Base-by-base conservation (phyloP, 768 basidiomycete species). In the Boletus subparvulus region DNA sequence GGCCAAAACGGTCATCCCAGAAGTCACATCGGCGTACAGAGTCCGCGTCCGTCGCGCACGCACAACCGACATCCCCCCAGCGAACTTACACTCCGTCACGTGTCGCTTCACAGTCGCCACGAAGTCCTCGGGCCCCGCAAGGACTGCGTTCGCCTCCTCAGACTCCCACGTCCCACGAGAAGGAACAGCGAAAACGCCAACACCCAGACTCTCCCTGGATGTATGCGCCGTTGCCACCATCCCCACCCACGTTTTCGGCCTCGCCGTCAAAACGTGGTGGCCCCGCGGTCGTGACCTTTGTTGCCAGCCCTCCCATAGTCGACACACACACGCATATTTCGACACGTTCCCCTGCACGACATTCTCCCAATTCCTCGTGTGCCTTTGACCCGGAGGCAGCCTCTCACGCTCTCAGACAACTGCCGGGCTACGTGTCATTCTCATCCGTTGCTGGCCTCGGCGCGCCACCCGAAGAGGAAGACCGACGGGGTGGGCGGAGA, bases 381-480 rank as follows among this genome's bases (percentile, higher is more conserved):
- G 61, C 74, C 4, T 89, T 89, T 75, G 84, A 89, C 63, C 84
- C 81, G 12, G 80, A 82, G 40, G 79, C 77, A 21, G 87, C 87
- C 7, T 79, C 79, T n/a, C 80, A 78, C 33, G 78, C 80, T 53
- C 81, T 85, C 59, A 77, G 75, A 26, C 70, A 77, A 35, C 79
- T 83, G 32, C 76, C 82, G 16, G 87, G 87, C 2, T 88, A 88
- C 60, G 83, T 88, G 36, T 82, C 80, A n/a, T 88, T 88, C 54
- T 78, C 83, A 40, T 80, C 77, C 47, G 79, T 88, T 11, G 85
- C 85, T 71, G 87, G 87, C 24, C 75, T 88, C 9, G 87, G 87
- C 1, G 76, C 75, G 21, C 87, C 87, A 16, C 79, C 83, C 1
- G 80, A 77, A 26, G 71, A 72, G 37, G 74, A 77, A 47, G 78